Base-by-base conservation (phyloP, 192 early-diverging fungal species). In the Lobosporangium transversale region DNA sequence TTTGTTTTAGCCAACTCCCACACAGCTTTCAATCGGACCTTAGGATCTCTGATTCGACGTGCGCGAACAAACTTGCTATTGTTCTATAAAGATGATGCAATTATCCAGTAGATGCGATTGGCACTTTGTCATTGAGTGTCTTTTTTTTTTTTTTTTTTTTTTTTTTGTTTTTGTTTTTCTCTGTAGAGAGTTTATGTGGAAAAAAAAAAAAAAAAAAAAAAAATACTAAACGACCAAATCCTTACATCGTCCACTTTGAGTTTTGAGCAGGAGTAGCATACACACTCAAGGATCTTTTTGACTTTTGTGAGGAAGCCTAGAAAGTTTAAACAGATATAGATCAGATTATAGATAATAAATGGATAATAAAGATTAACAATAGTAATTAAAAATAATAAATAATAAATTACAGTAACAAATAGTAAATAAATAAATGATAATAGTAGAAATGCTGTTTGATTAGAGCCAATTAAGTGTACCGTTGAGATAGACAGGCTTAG, bases 221-320 rank as follows among this genome's bases (percentile, higher is more conserved):
- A 57, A 33, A 67, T 60, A 52, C 31, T 26, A 9, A 26, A 50
- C 45, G 40, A 31, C 24, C 10, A 15, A 48, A 9, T 65, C 82
- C 83, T 84, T 79, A 87, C 87, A 64, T 86, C 84, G 56, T 96
- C 92, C 6, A 94, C 86, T 81, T 97, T 97, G 53, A 99, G 88
- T 67, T 95, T 97, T 37, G 93, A 93, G 81, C 97, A 99, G 53
- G 89, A 84, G 76, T 90, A 92, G 83, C 97, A 99, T 51, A 99
- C 91, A 79, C 95, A 96, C 85, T 98, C 96, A 18, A 99, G 88
- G 50, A 97, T 90, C 85, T 98, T 98, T 81, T 99, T 99, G 63
- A 97, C 90, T 82, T 94, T 95, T 51, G 83, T 85, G 31, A 99
- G 85, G 84, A 95, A 97, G 62, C 95, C 93, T 93, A 76, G n/a